Evolutionary conservation across 306 rosid species (phyloP), one percentile per base, ranked within the genome.

Genomic region (Trichosanthes truncata): DNA sequence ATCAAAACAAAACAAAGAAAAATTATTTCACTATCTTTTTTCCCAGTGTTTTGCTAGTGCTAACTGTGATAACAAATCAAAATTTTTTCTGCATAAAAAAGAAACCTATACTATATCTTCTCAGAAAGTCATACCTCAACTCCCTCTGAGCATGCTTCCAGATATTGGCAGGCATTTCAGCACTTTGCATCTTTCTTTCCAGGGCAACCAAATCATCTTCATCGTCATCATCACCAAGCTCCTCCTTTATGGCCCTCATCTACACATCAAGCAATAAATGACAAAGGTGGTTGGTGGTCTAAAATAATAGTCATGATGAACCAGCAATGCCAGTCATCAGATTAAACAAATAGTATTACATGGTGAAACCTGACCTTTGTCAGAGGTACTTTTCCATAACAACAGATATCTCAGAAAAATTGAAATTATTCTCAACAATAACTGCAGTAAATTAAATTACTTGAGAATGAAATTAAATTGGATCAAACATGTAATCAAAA

Each of bases 211-310:
- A 88, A 77, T 95, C 99, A 81, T 95, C 99, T 79, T 95, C 99
- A 51, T 95, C 99, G 26, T 95, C 97, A 77, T 95, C 99, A 87
- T 93, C 99, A 62, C 99, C 99, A 77, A 95, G 99, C 91, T 95
- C 99, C 84, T 95, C 99, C 83, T 95, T 95, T 82, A 95, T 95
- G 78, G 99, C 99, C 83, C 97, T 91, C 97, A 95, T 95, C 99
- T 95, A 86, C 71, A 82, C 75, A 60, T 81, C 81, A 81, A 43
- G 67, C 75, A 84, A 59, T 29, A 13, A 84, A 79, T 73, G 82
- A 59, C 49, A 17, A 62, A 77, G 81, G 72, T 14, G 46, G 40
- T 33, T 9, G n/a, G 4, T 65, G 13, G 23, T 65, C 46, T 65
- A 7, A 12, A 41, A 69, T 40, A 40, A n/a, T 13, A 46, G 55